Base-by-base conservation (phyloP, 2,329 filamentous ascomycete species). In the Aureobasidium sp. region DNA sequence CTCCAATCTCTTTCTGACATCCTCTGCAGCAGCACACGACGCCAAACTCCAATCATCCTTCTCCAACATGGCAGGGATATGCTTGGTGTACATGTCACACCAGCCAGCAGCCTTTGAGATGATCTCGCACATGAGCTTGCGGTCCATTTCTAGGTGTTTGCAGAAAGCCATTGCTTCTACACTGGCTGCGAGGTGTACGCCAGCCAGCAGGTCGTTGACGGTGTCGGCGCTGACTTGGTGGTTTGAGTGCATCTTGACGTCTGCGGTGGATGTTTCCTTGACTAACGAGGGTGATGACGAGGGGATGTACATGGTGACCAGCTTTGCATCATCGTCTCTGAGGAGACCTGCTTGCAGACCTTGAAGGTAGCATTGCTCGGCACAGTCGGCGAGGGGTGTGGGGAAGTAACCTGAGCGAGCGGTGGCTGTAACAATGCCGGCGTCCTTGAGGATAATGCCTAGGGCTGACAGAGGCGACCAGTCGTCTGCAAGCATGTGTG, bases 401-500 rank as follows among this genome's bases (percentile, higher is more conserved):
- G 84, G 80, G 70, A 87, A 88, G 32, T 77, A 76, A 59, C 77
- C 73, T 45, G 82, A 75, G 25, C 85, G 77, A 1, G 85, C 85
- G 62, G 84, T 85, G 30, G 83, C 81, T 1, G 86, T 89, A 70
- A 89, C 87, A 72, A 89, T 89, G 54, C 82, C 79, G 13, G 75
- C 75, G 63, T 80, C 78, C 66, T 80, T 79, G 14, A 77, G 65
- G 42, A 79, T 79, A 63, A 79, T 80, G 4, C 72, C 76, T 34
- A 79, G 70, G 0, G 78, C 77, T 63, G 76, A 61, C 68, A 74
- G 65, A 0, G 78, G 76, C 44, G 75, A 74, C 72, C 78, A 79
- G 65, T 82, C 79, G 60, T 79, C 77, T 25, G 75, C 74, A 42
- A 85, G 69, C 73, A 82, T 80, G 66, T 79, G 78, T 44, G 79